Base-by-base conservation (phyloP, 225 moss, liverwort and hornwort species). In the Physcomitrellopsis africana region DNA sequence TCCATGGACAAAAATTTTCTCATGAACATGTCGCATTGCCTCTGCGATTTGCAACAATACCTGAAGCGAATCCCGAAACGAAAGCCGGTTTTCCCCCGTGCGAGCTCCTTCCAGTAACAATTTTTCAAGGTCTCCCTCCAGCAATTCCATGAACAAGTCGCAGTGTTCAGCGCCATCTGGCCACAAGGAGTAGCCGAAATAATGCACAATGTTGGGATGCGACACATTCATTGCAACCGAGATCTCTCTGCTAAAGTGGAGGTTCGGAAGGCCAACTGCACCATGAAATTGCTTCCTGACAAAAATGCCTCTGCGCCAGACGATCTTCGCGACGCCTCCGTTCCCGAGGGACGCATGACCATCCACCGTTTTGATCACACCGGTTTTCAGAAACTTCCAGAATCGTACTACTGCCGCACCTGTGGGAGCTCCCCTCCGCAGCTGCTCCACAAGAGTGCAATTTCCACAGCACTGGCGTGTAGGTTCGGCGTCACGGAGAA, bases 191-290 rank as follows among this genome's bases (percentile, higher is more conserved):
- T 2, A 71, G 5, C 81, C 76, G 3, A 81, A 81, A 55, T 44
- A 76, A 22, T 76, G 67, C 44, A 76, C 76, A 1, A 81, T 72
- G 32, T 76, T 66, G 7, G 72, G 72, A 67, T 81, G 81, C 18
- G 67, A 67, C 1, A 67, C 81, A 0, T 0, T 0, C 11, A 60
- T 15, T 9, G 67, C 81, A 10, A 81, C 66, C 0, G 11, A 9
- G 7, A 76, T 3, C 60, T 76, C 81, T 23, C 46, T 32, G 0
- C 16, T 13, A 7, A 41, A 23, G 1, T 0, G 4, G 15, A 3
- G 1, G 8, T 60, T 46, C 0, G 2, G 0, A 44, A 0, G 1
- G 20, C 10, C 19, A 32, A 9, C 7, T 22, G 37, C 3, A 1
- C 0, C 6, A n/a, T 0, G 0, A 1, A 81, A 77, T 22, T 2